A percentile compares a stretch with the other conserved stretches of the same genome.
Evolutionary conservation across 169 alveolate species (phyloP).

Genomic region (Cyclospora cayetanensis): DNA sequence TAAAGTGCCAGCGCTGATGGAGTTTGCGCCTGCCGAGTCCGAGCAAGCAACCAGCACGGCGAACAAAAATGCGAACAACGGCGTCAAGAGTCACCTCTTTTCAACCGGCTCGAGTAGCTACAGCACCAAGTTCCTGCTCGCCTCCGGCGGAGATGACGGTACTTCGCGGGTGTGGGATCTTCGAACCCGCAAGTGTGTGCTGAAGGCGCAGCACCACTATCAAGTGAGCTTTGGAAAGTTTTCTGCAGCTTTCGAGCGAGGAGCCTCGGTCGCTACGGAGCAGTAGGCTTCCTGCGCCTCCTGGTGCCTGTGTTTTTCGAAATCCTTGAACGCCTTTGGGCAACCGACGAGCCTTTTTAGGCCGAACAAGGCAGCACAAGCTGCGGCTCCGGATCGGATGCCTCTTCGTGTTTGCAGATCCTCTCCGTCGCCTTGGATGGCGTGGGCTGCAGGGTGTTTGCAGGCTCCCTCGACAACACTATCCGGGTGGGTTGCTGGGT

Average conservation of each 20-base stretch:
- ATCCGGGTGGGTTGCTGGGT: slow-evolving; percentile 78
- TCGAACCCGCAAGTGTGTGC: slow-evolving; percentile 76
- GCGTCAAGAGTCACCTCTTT: background rate
- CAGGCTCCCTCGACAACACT: slow-evolving; percentile 84
- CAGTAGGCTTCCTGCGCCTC: no score
- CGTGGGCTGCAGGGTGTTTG: slow-evolving; percentile 78
- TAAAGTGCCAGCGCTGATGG: no score
- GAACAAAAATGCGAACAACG: background rate
- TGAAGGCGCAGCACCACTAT: slow-evolving; percentile 79
- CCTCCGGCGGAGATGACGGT: slow-evolving; percentile 87
- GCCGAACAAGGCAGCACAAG: no score
- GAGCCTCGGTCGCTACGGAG: no score
- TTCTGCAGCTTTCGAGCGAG: no score
- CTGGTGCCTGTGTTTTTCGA: no score
- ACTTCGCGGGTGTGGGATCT: slow-evolving; percentile 85
- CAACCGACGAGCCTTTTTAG: no score
- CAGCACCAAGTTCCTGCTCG: slow-evolving; percentile 74
- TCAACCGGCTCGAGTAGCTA: slow-evolving; percentile 62
- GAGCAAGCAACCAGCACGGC: slow-evolving; percentile 39
- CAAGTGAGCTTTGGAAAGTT: slow-evolving; percentile 25
- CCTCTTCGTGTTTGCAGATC: slow-evolving; percentile 72
- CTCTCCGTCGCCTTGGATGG: slow-evolving; percentile 83
- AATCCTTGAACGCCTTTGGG: no score
- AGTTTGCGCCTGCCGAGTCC: no score
- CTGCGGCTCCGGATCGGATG: no score